Evolutionary conservation across 2,329 filamentous ascomycete genomes (phyloP).

Genomic region (Penicillium freii): DNA sequence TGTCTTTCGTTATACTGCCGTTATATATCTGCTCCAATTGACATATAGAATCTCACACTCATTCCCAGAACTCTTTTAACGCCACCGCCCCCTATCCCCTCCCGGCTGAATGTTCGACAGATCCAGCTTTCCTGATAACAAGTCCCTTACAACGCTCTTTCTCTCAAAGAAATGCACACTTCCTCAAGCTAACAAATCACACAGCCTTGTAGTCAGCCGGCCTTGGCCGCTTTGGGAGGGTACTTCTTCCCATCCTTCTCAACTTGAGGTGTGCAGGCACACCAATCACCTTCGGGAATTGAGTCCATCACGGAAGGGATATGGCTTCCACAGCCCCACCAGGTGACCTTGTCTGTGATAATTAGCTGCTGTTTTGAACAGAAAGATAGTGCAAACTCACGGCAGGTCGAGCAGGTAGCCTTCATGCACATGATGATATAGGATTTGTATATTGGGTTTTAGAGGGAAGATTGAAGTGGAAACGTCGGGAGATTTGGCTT

Average conservation of each 20-base stretch:
- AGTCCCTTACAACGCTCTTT: neutral
- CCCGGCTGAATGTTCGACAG: neutral
- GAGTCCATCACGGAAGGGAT: slow-evolving; percentile 61
- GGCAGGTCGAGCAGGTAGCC: slow-evolving; percentile 60
- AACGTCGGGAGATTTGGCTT: slow-evolving; percentile 7
- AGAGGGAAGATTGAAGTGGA: neutral
- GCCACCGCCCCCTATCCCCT: neutral
- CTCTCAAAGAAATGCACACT: neutral
- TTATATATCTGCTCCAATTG: neutral
- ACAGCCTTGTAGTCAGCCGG: slow-evolving; percentile 40
- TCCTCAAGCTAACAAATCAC: slow-evolving; percentile 12
- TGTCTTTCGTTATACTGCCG: neutral
- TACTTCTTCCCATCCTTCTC: slow-evolving; percentile 61
- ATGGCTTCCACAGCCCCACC: slow-evolving; percentile 66
- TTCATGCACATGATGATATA: slow-evolving; percentile 61
- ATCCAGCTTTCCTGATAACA: neutral
- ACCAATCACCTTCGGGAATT: slow-evolving; percentile 60
- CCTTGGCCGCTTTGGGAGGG: slow-evolving; percentile 59
- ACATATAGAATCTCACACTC: neutral
- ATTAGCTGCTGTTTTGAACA: slow-evolving; percentile 7
- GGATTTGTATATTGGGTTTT: neutral
- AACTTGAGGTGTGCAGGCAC: slow-evolving; percentile 63
- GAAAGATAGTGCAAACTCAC: slow-evolving; percentile 46
- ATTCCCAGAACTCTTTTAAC: neutral
- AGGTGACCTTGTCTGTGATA: slow-evolving; percentile 57